phyloP scores from a whole-genome alignment of 2,329 filamentous ascomycete species.

The Claviceps sp. region DNA sequence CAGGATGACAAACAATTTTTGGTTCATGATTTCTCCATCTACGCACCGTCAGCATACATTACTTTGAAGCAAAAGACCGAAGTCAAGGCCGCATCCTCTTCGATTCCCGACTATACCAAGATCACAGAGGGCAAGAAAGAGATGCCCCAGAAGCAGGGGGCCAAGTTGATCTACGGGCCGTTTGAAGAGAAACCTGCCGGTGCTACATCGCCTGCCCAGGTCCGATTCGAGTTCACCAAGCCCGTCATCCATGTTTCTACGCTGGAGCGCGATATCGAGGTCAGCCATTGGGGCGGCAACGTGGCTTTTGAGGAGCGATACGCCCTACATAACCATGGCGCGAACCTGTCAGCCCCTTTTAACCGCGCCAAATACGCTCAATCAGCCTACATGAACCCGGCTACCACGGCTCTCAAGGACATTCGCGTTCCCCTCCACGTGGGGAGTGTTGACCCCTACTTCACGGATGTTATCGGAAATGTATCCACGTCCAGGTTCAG shows the following conservation, averaged over 20 bases:
- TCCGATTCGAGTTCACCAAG: slow-evolving; percentile 93
- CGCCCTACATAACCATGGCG: slow-evolving; percentile 74
- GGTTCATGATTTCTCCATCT: slow-evolving; percentile 72
- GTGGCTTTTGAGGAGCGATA: slow-evolving; percentile 91
- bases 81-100: slow-evolving; percentile 68
- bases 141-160: slow-evolving; percentile 68
- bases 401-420: slow-evolving; percentile 66
- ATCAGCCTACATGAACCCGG: slow-evolving; percentile 61
- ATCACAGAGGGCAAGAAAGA: slow-evolving; percentile 49
- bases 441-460: slow-evolving; percentile 81
- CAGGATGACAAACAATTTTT: slow-evolving; percentile 84
- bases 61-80: slow-evolving; percentile 96
- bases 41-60: slow-evolving; percentile 68
- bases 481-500: slow-evolving; percentile 89
- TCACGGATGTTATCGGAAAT: slow-evolving; percentile 91
- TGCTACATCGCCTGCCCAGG: slow-evolving; percentile 54
- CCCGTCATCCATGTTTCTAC: slow-evolving; percentile 67
- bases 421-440: slow-evolving; percentile 66
- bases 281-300: slow-evolving; percentile 97
- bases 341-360: slow-evolving; percentile 60
- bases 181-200: slow-evolving; percentile 75
- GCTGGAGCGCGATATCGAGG: slow-evolving; percentile 82
- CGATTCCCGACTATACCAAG: slow-evolving; percentile 75
- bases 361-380: slow-evolving; percentile 65
- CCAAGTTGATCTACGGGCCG: slow-evolving; percentile 79